Evolutionary conservation across 768 basidiomycete genomes (phyloP).

Genomic region (Neoboletus brunneissimus): DNA sequence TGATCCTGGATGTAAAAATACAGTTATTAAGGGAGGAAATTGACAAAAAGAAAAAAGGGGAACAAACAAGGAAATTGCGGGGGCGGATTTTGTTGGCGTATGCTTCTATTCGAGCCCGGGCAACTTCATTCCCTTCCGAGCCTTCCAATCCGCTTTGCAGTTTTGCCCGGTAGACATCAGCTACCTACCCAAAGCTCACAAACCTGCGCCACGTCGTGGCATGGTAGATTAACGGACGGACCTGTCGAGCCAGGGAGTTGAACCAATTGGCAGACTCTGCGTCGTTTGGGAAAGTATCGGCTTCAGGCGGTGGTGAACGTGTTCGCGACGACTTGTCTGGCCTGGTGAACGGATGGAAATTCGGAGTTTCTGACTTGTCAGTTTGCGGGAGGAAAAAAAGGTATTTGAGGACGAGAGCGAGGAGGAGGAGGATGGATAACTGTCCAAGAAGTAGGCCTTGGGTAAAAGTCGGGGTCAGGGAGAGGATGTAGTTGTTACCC

Average conservation of each 20-base stretch:
- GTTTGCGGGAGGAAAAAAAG: constrained; percentile 85
- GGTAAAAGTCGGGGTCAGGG: constrained; percentile 86
- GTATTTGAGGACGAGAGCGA: constrained; percentile 84
- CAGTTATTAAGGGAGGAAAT: constrained; percentile 1
- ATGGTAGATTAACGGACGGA: constrained; percentile 34
- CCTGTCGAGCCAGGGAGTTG: constrained; percentile 82
- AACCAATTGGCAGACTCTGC: constrained; percentile 90
- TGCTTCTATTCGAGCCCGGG: constrained; percentile 72
- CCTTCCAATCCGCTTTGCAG: constrained; percentile 69
- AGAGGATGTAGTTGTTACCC: constrained; percentile 57
- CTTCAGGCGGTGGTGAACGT: constrained; percentile 24
- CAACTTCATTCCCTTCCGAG: constrained; percentile 77
- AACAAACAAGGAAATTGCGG: constrained; percentile 59
- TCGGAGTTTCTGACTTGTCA: constrained; percentile 50
- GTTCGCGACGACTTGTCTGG: constrained; percentile 43
- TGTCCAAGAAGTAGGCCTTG: constrained; percentile 94
- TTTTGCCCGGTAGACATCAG: constrained; percentile 73
- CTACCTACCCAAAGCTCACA: constrained; percentile 42
- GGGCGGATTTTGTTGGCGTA: constrained; percentile 80
- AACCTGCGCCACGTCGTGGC: not conserved
- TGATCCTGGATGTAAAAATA: constrained; percentile 57
- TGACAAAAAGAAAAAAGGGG: not conserved
- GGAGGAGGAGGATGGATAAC: constrained; percentile 76
- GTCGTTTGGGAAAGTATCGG: constrained; percentile 12
- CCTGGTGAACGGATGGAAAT: constrained; percentile 59